Conservation (phyloP, 2,329 filamentous ascomycete genomes). For the Tolypocladium guangdongense region DNA sequence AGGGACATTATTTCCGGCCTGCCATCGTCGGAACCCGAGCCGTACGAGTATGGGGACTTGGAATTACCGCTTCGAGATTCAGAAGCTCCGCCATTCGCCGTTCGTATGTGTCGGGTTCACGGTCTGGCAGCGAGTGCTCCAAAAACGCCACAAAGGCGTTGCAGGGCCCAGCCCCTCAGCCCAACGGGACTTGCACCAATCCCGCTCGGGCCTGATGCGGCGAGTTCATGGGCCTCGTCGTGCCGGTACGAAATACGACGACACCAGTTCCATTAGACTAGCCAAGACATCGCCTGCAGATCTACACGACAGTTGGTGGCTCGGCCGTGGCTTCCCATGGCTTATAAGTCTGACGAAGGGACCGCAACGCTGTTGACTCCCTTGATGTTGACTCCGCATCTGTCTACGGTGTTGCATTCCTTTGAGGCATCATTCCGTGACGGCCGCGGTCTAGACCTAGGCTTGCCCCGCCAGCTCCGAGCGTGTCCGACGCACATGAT, state of each 20-base stretch:
- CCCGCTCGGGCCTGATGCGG: neutral
- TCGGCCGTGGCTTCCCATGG: neutral
- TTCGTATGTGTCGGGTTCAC: neutral
- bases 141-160: neutral
- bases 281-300: neutral
- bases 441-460: neutral
- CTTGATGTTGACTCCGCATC: neutral
- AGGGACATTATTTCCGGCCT: neutral
- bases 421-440: neutral
- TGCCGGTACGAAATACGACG: conserved; percentile 3
- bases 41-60: neutral
- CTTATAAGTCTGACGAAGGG: neutral
- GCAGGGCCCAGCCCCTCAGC: neutral
- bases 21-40: neutral
- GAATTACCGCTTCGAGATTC: neutral
- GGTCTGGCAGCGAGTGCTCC: neutral
- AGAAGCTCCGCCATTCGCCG: neutral
- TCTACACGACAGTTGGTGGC: neutral
- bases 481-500: neutral
- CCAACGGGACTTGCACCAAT: neutral
- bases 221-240: too few species aligned
- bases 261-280: neutral
- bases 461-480: neutral
- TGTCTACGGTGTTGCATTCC: too few species aligned
- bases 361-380: neutral